Percentiles rank a stretch among this genome's conserved stretches.
Conservation (phyloP, 805 yeast species). For the Schwanniomyces occidentalis region DNA sequence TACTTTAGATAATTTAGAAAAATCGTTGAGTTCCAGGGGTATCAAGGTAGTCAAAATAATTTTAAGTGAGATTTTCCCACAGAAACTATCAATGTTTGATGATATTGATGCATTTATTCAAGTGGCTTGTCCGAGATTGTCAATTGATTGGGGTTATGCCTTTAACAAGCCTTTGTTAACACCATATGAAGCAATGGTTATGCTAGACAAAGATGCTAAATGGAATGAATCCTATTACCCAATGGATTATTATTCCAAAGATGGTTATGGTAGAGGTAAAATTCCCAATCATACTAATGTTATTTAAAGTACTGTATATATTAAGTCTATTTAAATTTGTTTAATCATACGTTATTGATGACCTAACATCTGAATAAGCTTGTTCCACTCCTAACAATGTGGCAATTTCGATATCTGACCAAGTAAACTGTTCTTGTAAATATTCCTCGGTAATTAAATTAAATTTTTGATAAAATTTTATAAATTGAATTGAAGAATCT, state of each 20-base stretch:
- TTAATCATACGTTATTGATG: conserved; percentile 1
- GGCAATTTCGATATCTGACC: conserved; percentile 62
- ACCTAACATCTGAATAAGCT: conserved; percentile 3
- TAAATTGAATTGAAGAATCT: conserved; percentile 49
- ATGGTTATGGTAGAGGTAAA: conserved; percentile 90
- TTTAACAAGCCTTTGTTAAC: conserved; percentile 88
- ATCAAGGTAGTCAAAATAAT: conserved; percentile 76
- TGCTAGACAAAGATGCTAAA: conserved; percentile 68
- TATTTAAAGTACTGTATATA: conserved; percentile 4
- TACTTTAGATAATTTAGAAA: conserved; percentile 70
- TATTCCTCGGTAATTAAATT: conserved; percentile 35
- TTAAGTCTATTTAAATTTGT: conserved; percentile 2
- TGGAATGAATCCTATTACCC: conserved; percentile 75
- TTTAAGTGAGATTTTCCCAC: conserved; percentile 90
- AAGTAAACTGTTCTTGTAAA: conserved; percentile 41
- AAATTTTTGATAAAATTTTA: conserved; percentile 47
- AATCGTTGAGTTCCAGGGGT: conserved; percentile 52
- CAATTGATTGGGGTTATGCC: conserved; percentile 99
- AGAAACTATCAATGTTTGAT: conserved; percentile 86
- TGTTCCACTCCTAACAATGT: conserved; percentile 71
- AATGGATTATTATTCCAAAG: conserved; percentile 90
- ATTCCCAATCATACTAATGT: conserved; percentile 48
- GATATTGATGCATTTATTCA: conserved; percentile 94
- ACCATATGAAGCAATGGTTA: conserved; percentile 94
- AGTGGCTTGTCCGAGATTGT: conserved; percentile 94